These are phyloP conservation scores for Zymoseptoria pseudotritici DNA, from an alignment of 2,329 filamentous ascomycete species.

Conservation along the genomic window DNA sequence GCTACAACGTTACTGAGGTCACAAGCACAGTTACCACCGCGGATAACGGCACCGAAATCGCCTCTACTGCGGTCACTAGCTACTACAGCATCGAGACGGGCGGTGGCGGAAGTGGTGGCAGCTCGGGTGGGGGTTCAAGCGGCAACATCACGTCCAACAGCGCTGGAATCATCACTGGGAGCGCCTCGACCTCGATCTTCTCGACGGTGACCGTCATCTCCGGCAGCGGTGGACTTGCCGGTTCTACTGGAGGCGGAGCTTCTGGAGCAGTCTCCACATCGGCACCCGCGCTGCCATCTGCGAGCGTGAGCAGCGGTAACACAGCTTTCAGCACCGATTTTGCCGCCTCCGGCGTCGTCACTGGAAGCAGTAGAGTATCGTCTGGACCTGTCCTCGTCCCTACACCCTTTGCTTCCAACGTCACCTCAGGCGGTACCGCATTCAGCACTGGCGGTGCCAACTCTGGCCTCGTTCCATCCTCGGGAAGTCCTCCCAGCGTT, in stretches of 20 bases:
- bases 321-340: conserved; percentile 8
- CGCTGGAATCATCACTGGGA: conserved; percentile 17
- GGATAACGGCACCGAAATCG: conserved; percentile 18
- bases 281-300: conserved; percentile 5
- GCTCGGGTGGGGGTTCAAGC: not conserved
- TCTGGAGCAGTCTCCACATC: conserved; percentile 12
- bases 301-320: conserved; percentile 3
- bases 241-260: conserved; percentile 6
- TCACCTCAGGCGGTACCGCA: not conserved
- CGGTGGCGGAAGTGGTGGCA: conserved; percentile 14
- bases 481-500: conserved; percentile 3
- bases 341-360: conserved; percentile 12
- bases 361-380: conserved; percentile 10
- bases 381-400: conserved; percentile 4
- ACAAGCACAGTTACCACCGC: conserved; percentile 18
- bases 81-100: conserved; percentile 21
- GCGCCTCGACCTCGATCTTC: conserved; percentile 11
- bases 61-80: conserved; percentile 18
- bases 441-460: not conserved
- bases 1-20: conserved; percentile 19
- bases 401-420: conserved; percentile 1
- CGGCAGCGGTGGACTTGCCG: conserved; percentile 9
- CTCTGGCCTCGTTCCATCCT: conserved; percentile 5
- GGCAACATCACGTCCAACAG: conserved; percentile 11
- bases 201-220: conserved; percentile 16